These are phyloP conservation scores for Pleurotus ostreatus DNA, from an alignment of 768 basidiomycete genomes.

Conservation along the genomic window DNA sequence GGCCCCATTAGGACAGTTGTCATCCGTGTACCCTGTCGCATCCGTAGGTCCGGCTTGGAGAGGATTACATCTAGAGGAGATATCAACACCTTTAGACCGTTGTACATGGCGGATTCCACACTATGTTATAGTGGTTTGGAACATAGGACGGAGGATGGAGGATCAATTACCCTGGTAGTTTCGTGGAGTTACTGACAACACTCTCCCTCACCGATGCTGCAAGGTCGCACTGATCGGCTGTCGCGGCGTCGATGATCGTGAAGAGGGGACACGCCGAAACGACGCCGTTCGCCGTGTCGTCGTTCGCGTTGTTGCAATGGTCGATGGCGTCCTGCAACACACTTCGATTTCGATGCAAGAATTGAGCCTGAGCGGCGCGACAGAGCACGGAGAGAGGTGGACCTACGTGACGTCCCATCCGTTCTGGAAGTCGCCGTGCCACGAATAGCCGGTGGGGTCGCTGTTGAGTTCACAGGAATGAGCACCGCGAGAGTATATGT, in stretches of 20 bases:
- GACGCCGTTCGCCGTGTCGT: constrained; percentile 30
- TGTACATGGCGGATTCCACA: too few species aligned
- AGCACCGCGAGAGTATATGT: too few species aligned
- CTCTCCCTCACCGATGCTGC: constrained; percentile 24
- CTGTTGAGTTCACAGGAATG: constrained; percentile 18
- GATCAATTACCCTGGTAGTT: constrained; percentile 23
- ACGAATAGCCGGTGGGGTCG: constrained; percentile 49
- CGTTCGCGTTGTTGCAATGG: constrained; percentile 35
- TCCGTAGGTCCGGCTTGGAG: constrained; percentile 34
- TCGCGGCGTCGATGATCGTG: constrained; percentile 22
- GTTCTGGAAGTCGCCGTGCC: constrained; percentile 44
- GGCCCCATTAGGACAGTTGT: constrained; percentile 19
- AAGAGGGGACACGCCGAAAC: constrained; percentile 37
- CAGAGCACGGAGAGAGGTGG: not conserved
- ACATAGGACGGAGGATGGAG: too few species aligned
- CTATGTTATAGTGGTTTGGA: too few species aligned
- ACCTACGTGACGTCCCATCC: constrained; percentile 41
- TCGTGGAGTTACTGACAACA: constrained; percentile 19
- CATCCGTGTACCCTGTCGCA: constrained; percentile 26
- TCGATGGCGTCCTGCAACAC: constrained; percentile 45
- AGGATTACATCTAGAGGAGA: constrained; percentile 30
- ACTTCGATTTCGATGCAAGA: constrained; percentile 14
- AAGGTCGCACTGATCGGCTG: constrained; percentile 19
- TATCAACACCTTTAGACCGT: too few species aligned
- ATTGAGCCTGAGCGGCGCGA: too few species aligned